These are phyloP conservation scores for Westerdykella sp. DNA, from an alignment of 2,329 filamentous ascomycete genomes.

Conservation along the genomic window DNA sequence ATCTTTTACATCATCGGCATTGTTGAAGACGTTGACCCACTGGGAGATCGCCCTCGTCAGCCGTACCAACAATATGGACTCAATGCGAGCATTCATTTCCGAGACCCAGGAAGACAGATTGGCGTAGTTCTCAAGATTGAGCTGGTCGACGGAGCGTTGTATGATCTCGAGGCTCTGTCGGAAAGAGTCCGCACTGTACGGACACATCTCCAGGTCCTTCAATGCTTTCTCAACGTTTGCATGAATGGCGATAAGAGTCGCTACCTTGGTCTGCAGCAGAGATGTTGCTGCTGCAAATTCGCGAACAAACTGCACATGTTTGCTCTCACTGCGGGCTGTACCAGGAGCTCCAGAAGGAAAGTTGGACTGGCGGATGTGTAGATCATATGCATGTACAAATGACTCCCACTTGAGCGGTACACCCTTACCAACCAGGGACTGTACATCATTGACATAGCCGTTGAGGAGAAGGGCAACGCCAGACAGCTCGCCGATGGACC, in stretches of 20 bases:
- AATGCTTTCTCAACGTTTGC: conserved; percentile 75
- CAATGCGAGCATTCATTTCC: conserved; percentile 78
- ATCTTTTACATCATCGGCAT: conserved; percentile 29
- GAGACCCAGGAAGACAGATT: conserved; percentile 89
- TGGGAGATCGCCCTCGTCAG: conserved; percentile 75
- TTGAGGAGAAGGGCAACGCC: conserved; percentile 82
- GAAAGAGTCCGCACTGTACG: conserved; percentile 76
- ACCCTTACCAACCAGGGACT: conserved; percentile 75
- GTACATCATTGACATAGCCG: conserved; percentile 87
- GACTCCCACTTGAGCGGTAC: conserved; percentile 93
- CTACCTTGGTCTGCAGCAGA: conserved; percentile 80
- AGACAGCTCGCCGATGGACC: conserved; percentile 76
- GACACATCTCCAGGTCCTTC: conserved; percentile 74
- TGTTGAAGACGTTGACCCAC: conserved; percentile 81
- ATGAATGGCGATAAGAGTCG: conserved; percentile 71
- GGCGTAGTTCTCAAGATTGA: conserved; percentile 93
- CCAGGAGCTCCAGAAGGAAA: conserved; percentile 57
- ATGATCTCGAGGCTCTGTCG: conserved; percentile 75
- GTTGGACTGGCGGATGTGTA: conserved; percentile 64
- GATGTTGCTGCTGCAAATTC: conserved; percentile 87
- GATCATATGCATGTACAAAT: conserved; percentile 92
- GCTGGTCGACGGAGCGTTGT: conserved; percentile 87
- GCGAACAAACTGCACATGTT: conserved; percentile 92
- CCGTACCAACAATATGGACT: conserved; percentile 70
- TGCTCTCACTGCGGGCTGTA: conserved; percentile 63